Evolutionary conservation across 352 stramenopile species (phyloP), one percentile per base, ranked within the genome.

Genomic region (Phytophthora uliginosa): DNA sequence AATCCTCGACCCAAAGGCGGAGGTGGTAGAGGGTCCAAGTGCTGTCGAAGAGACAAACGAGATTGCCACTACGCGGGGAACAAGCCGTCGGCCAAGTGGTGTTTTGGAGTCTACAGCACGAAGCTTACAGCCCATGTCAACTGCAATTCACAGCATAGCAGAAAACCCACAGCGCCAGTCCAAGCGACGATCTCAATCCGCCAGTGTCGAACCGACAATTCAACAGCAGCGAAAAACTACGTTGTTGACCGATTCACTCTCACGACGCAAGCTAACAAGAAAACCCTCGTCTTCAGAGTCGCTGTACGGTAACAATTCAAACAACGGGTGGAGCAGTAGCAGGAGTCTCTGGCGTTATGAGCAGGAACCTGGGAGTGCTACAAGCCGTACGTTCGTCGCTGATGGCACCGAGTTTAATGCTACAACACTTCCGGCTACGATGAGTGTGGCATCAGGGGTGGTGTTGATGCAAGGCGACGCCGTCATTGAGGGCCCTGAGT

Each of bases 391-490:
- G 7, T 83, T 82, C 31, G 45, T 62, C 28, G 67, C 71, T 5
- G 68, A 78, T 40, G 28, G 50, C 7, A 61, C 69, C 0, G 62
- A 80, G 9, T 83, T 85, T n/a, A 71, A 66, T 26, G 69, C 72
- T 0, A 48, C 45, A 2, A 26, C 63, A 2, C 31, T 87, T 26
- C 66, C 74, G 0, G 55, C 65, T 7, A 74, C 69, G 1, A 85
- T 85, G 22, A 71, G 20, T 42, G 66, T 93, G 1, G 66, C 77
- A 0, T 75, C 82, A 1, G 85, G 83, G 0, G 85, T 91, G 0
- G 70, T 73, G 18, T 65, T 90, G 2, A 66, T 67, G 1, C 75
- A 88, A 18, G 85, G 83, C 5, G 85, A 91, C 9, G 60, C 64
- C 3, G 57, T 81, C 3, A 20, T 83, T 0, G 76, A 87, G 61